Evolutionary conservation across 345 rosid species (phyloP).

Genomic region (Salix exigua): DNA sequence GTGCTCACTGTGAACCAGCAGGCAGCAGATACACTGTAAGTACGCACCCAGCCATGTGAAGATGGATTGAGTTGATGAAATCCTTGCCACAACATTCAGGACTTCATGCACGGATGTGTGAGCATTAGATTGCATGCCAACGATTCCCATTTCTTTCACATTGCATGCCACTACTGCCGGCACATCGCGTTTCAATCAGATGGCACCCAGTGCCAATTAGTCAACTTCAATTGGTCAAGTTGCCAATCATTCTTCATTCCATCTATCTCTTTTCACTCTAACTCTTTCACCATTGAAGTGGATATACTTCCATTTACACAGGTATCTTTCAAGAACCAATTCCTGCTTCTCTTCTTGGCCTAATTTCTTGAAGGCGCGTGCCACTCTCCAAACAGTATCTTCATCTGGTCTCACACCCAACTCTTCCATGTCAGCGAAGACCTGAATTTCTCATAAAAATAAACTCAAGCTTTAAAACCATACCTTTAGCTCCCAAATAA

Average conservation of each 20-base stretch:
- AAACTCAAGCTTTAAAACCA: constrained; percentile 2
- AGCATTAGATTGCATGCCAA: too few species aligned
- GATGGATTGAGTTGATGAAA: too few species aligned
- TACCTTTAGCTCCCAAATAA: neutral
- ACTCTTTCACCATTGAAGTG: constrained; percentile 83
- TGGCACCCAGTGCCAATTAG: too few species aligned
- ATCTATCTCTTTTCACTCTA: constrained; percentile 51
- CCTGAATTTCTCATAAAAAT: constrained; percentile 34
- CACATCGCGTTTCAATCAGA: too few species aligned
- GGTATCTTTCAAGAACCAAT: constrained; percentile 56
- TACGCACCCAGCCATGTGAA: too few species aligned
- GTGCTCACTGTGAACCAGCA: too few species aligned
- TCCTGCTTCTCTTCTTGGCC: constrained; percentile 60
- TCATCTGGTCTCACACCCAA: constrained; percentile 75
- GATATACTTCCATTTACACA: constrained; percentile 60
- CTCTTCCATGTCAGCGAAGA: constrained; percentile 94
- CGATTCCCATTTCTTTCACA: too few species aligned
- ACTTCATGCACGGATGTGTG: too few species aligned
- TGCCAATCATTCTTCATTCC: constrained; percentile 29
- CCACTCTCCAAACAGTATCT: constrained; percentile 62
- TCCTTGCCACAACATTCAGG: too few species aligned
- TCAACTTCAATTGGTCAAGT: neutral
- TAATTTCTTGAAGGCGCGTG: constrained; percentile 48
- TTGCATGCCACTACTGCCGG: too few species aligned
- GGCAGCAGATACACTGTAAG: too few species aligned